phyloP scores from a whole-genome alignment of 176 grass and related monocot species.

The Rhynchospora tenuis region DNA sequence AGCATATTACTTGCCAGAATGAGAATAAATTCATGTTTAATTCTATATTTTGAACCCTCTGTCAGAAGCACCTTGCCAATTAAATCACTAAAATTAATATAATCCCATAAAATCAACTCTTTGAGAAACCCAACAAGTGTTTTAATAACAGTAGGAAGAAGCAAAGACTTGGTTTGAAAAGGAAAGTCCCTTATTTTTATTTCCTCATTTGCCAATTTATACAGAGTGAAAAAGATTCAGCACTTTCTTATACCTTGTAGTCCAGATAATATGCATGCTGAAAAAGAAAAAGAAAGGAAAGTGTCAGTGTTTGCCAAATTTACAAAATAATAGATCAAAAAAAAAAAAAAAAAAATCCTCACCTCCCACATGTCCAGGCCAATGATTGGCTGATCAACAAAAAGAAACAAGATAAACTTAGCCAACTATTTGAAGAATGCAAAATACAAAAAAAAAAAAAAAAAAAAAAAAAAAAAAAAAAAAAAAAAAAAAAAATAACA shows the following conservation, averaged over 20 bases:
- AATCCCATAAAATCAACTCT: not conserved
- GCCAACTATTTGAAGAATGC: constrained; percentile 7
- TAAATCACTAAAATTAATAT: not conserved
- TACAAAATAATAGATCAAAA: not conserved
- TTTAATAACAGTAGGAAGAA: not conserved
- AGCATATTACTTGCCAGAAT: not conserved
- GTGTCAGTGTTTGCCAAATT: constrained; percentile 26
- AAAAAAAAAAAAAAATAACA: too few species aligned
- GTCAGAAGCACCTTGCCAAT: not conserved
- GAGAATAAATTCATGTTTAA: not conserved
- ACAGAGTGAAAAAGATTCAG: not conserved
- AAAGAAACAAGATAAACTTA: constrained; percentile 23
- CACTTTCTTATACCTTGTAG: constrained; percentile 56
- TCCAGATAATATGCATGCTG: constrained; percentile 98
- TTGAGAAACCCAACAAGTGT: not conserved
- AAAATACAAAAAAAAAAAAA: not conserved
- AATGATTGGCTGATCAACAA: constrained; percentile 72
- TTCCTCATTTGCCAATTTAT: not conserved
- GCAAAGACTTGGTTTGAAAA: not conserved
- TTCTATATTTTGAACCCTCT: not conserved
- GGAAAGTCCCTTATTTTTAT: not conserved
- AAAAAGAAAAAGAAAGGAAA: constrained; percentile 23
- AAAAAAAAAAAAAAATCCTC: constrained; percentile 22
- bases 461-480: constrained; percentile 5
- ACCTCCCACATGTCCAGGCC: constrained; percentile 96